Conservation (phyloP, 2,329 filamentous ascomycete species). For the Colletotrichum costaricense region DNA sequence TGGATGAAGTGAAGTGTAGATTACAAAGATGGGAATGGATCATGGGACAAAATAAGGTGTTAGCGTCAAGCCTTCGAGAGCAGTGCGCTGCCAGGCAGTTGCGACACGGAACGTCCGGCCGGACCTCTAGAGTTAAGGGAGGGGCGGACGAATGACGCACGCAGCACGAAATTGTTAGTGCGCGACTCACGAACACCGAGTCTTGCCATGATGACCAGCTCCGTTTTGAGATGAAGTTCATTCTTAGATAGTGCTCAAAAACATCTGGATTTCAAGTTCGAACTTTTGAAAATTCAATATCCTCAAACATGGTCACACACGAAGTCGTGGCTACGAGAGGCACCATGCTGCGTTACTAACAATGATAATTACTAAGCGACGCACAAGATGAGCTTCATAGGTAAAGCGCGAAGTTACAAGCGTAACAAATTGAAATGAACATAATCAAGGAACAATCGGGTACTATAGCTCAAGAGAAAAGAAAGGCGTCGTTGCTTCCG, state of each 20-base stretch:
- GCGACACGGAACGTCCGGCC: constrained; percentile 26
- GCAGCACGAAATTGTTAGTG: constrained; percentile 19
- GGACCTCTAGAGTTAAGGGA: constrained; percentile 9
- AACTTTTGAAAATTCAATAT: background rate
- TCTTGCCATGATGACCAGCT: background rate
- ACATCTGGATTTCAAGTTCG: background rate
- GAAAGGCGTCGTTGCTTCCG: background rate
- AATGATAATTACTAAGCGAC: background rate
- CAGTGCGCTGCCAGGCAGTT: background rate
- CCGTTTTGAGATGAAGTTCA: background rate
- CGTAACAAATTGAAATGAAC: background rate
- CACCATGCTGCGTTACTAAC: background rate
- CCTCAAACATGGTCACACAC: background rate
- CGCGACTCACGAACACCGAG: background rate
- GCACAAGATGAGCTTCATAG: background rate
- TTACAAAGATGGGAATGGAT: background rate
- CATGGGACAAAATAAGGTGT: constrained; percentile 1
- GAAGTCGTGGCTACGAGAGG: background rate
- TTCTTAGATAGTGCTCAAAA: background rate
- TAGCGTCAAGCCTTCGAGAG: constrained; percentile 2
- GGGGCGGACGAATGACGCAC: constrained; percentile 29
- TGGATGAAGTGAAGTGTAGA: constrained; percentile 15
- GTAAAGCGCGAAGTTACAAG: background rate
- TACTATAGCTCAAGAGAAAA: background rate
- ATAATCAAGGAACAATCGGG: background rate